Conservation (phyloP, 2,329 filamentous ascomycete genomes). For the Ophiostoma perfectum region DNA sequence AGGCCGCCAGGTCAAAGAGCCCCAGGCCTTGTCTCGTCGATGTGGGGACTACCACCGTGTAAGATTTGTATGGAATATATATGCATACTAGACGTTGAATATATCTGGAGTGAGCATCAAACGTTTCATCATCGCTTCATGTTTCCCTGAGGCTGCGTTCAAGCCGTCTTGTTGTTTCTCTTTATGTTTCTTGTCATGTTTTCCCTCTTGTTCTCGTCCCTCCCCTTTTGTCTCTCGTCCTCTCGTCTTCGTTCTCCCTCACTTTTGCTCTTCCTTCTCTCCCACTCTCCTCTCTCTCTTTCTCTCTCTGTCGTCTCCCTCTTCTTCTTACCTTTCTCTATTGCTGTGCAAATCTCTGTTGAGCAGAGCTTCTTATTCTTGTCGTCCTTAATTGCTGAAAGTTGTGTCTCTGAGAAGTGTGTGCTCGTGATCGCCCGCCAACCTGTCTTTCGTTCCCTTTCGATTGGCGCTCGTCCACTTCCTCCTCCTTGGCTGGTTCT, state of each 20-base stretch:
- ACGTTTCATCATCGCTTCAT: constrained; percentile 24
- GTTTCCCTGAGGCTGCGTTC: constrained; percentile 14
- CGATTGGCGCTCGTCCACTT: not conserved
- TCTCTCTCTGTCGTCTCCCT: not conserved
- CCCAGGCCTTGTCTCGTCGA: constrained; percentile 11
- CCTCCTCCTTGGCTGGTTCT: not conserved
- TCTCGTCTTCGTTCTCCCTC: not conserved
- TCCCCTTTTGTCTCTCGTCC: not conserved
- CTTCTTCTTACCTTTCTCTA: not conserved
- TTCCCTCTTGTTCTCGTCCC: not conserved
- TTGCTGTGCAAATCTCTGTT: constrained; percentile 12
- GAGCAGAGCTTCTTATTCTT: constrained; percentile 1
- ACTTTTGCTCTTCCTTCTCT: not conserved
- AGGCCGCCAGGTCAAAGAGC: constrained; percentile 5
- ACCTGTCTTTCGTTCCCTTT: constrained; percentile 5
- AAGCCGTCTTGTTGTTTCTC: constrained; percentile 4
- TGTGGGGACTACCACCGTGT: constrained; percentile 8
- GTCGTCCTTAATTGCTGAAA: constrained; percentile 3
- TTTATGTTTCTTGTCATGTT: not conserved
- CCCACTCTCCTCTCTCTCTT: not conserved
- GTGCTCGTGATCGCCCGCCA: constrained; percentile 13
- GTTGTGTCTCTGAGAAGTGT: not conserved
- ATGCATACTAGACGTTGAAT: not conserved
- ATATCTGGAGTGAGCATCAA: constrained; percentile 19
- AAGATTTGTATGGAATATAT: constrained; percentile 11